Percentiles rank a stretch among this genome's conserved stretches.
Evolutionary conservation across 495 filamentous ascomycete species (phyloP).

Genomic region (Trichoderma orchidacearum): DNA sequence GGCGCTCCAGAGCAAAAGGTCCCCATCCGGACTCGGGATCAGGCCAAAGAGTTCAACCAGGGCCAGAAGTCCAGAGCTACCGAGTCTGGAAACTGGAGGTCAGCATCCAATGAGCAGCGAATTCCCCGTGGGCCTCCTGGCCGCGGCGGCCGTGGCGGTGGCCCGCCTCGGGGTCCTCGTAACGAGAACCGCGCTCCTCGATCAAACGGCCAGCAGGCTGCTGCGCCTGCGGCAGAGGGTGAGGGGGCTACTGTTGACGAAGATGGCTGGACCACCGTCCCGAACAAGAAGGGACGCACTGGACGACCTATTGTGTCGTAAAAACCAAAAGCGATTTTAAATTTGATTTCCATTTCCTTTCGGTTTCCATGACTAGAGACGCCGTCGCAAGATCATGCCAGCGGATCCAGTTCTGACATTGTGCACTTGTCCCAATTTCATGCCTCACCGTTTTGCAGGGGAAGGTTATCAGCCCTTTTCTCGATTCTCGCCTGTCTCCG

Average conservation of each 20-base stretch:
- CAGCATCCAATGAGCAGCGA: constrained; percentile 25
- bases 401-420: neutral
- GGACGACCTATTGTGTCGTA: neutral
- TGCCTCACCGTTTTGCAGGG: neutral
- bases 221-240: neutral
- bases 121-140: constrained; percentile 17
- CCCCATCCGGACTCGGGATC: constrained; percentile 12
- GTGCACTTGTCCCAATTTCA: neutral
- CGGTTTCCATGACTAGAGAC: neutral
- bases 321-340: neutral
- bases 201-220: neutral
- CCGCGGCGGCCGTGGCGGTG: constrained; percentile 24
- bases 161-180: constrained; percentile 25
- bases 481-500: neutral
- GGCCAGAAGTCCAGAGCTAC: constrained; percentile 24
- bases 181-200: neutral
- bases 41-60: constrained; percentile 9
- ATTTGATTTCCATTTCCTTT: neutral
- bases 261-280: constrained; percentile 70
- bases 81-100: constrained; percentile 40
- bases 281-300: constrained; percentile 5
- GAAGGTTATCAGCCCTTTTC: neutral
- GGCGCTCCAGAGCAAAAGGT: constrained; percentile 16
- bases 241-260: constrained; percentile 35
- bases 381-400: neutral